Conservation (phyloP, 2,329 filamentous ascomycete genomes). For the Talaromyces marneffei region DNA sequence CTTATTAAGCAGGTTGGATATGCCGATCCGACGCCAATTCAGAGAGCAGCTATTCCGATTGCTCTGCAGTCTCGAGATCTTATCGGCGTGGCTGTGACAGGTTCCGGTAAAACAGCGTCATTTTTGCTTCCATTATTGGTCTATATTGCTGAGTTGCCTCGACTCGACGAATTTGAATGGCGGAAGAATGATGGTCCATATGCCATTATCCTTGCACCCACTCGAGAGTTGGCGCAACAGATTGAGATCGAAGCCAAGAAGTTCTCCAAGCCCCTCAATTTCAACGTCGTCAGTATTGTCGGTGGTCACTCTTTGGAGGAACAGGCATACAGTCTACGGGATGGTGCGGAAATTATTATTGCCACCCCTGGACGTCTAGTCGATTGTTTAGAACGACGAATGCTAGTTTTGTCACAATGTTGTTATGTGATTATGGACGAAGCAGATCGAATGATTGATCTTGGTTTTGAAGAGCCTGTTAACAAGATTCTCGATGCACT, state of each 20-base stretch:
- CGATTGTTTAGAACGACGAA: conserved; percentile 89
- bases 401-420: conserved; percentile 90
- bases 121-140: conserved; percentile 88
- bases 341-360: conserved; percentile 95
- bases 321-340: conserved; percentile 80
- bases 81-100: conserved; percentile 96
- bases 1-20: conserved; percentile 84
- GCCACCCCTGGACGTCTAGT: conserved; percentile 96
- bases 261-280: conserved; percentile 83
- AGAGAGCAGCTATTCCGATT: conserved; percentile 91
- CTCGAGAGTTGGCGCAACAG: conserved; percentile 93
- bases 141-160: conserved; percentile 87
- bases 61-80: conserved; percentile 86
- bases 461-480: conserved; percentile 94
- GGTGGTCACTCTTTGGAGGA: conserved; percentile 94
- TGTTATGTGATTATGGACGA: conserved; percentile 99
- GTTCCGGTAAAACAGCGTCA: conserved; percentile 96
- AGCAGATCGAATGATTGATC: conserved; percentile 97
- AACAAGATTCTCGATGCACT: conserved; percentile 96
- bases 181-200: conserved; percentile 95
- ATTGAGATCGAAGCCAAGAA: conserved; percentile 92
- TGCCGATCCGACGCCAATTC: conserved; percentile 83
- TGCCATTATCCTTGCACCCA: conserved; percentile 92
- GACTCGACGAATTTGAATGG: conserved; percentile 70
- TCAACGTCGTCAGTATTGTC: conserved; percentile 94